A percentile compares a stretch with the other conserved stretches of the same genome.
Evolutionary conservation across 2,329 filamentous ascomycete species (phyloP).

Genomic region (Aspergillus amoenus): DNA sequence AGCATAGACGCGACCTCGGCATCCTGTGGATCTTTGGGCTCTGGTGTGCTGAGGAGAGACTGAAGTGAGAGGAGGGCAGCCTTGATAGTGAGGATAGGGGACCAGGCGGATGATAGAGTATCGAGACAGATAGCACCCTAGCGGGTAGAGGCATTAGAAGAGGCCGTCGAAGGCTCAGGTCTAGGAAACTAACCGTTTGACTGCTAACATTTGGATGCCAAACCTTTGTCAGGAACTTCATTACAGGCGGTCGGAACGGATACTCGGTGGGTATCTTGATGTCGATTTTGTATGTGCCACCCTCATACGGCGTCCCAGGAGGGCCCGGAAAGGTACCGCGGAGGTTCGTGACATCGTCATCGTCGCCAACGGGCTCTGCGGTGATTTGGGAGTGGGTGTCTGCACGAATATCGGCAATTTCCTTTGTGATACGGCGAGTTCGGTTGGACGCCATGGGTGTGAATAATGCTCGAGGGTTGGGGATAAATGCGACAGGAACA

Average conservation of each 20-base stretch:
- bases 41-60: conserved; percentile 86
- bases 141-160: not conserved
- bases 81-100: conserved; percentile 94
- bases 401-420: conserved; percentile 49
- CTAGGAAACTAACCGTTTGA: conserved; percentile 67
- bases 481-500: not conserved
- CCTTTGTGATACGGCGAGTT: conserved; percentile 54
- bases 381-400: conserved; percentile 77
- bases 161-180: not conserved
- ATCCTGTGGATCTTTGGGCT: conserved; percentile 95
- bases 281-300: conserved; percentile 77
- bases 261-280: conserved; percentile 87
- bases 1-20: conserved; percentile 93
- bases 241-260: conserved; percentile 86
- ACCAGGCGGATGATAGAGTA: conserved; percentile 86
- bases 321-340: conserved; percentile 81
- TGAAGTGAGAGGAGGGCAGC: conserved; percentile 90
- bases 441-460: conserved; percentile 57
- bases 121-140: conserved; percentile 97
- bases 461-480: not conserved
- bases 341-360: conserved; percentile 75
- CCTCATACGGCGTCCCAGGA: conserved; percentile 90
- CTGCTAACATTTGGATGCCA: conserved; percentile 98
- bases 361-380: conserved; percentile 61
- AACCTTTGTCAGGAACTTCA: conserved; percentile 89